Conservation (phyloP, 352 stramenopile genomes). For the Hyaloperonospora arabidopsidis region DNA sequence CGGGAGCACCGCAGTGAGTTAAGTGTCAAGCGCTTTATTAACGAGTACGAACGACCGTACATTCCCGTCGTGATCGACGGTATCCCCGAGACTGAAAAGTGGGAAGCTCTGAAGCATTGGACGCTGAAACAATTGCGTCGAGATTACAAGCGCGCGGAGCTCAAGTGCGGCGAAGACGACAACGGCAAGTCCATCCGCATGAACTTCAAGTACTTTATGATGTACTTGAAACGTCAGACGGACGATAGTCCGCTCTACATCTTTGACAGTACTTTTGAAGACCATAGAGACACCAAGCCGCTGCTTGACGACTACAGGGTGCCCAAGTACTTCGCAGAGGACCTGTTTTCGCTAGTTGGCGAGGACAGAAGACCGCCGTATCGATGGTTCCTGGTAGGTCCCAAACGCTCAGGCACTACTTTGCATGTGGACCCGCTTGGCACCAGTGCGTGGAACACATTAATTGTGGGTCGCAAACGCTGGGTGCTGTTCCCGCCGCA, state of each 20-base stretch:
- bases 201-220: conserved; percentile 79
- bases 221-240: conserved; percentile 63
- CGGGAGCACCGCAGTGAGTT: conserved; percentile 70
- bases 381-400: conserved; percentile 94
- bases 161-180: conserved; percentile 81
- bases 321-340: conserved; percentile 72
- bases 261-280: conserved; percentile 94
- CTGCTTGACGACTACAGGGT: conserved; percentile 72
- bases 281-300: conserved; percentile 69
- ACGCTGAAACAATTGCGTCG: conserved; percentile 65
- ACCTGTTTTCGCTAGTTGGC: conserved; percentile 79
- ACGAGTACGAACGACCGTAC: conserved; percentile 70
- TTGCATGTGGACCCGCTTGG: conserved; percentile 94
- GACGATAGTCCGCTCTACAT: conserved; percentile 93
- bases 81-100: conserved; percentile 70
- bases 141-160: conserved; percentile 65
- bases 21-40: conserved; percentile 73
- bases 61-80: conserved; percentile 80
- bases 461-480: conserved; percentile 90
- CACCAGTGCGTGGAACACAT: conserved; percentile 95
- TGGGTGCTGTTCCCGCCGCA: conserved; percentile 96
- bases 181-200: conserved; percentile 68
- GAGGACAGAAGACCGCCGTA: conserved; percentile 88
- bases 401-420: conserved; percentile 87
- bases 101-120: conserved; percentile 67